Evolutionary conservation across 305 asterid species (phyloP).

Genomic region (Fraxinus paxiana): DNA sequence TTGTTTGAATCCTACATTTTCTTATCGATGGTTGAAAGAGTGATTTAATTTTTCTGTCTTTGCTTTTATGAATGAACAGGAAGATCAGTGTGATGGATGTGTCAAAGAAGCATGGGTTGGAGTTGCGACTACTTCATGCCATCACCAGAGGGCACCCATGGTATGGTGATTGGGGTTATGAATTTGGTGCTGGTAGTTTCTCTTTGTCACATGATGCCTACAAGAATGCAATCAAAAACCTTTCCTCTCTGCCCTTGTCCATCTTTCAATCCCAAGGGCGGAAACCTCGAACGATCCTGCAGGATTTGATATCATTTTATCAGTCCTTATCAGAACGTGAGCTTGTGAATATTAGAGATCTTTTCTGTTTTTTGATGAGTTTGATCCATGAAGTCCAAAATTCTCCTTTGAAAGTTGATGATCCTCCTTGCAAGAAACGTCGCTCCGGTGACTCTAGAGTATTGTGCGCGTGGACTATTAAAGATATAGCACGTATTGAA

Average conservation of each 20-base stretch:
- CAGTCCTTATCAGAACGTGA: slow-evolving; percentile 75
- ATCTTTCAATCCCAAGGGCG: slow-evolving; percentile 68
- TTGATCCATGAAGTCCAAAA: slow-evolving; percentile 52
- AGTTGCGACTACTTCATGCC: slow-evolving; percentile 73
- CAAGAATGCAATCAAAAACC: slow-evolving; percentile 47
- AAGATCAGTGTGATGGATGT: slow-evolving; percentile 92
- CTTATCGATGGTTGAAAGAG: not conserved
- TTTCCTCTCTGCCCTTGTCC: slow-evolving; percentile 62
- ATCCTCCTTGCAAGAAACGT: slow-evolving; percentile 46
- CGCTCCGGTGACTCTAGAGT: slow-evolving; percentile 43
- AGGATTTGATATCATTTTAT: slow-evolving; percentile 72
- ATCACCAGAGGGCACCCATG: slow-evolving; percentile 73
- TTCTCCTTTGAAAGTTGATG: slow-evolving; percentile 29
- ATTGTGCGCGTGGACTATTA: slow-evolving; percentile 62
- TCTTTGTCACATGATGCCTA: slow-evolving; percentile 59
- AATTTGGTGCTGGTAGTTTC: slow-evolving; percentile 86
- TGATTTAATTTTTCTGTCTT: not conserved
- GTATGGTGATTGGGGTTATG: slow-evolving; percentile 96
- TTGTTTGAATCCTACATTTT: not conserved
- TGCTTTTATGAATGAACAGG: slow-evolving; percentile 30
- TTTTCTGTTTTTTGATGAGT: slow-evolving; percentile 62
- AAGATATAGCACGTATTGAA: slow-evolving; percentile 63
- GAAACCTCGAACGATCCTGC: slow-evolving; percentile 66
- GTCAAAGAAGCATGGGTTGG: slow-evolving; percentile 85
- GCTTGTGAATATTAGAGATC: slow-evolving; percentile 63